Conservation (phyloP, 805 yeast genomes). For the Kodamaea fukazawae region DNA sequence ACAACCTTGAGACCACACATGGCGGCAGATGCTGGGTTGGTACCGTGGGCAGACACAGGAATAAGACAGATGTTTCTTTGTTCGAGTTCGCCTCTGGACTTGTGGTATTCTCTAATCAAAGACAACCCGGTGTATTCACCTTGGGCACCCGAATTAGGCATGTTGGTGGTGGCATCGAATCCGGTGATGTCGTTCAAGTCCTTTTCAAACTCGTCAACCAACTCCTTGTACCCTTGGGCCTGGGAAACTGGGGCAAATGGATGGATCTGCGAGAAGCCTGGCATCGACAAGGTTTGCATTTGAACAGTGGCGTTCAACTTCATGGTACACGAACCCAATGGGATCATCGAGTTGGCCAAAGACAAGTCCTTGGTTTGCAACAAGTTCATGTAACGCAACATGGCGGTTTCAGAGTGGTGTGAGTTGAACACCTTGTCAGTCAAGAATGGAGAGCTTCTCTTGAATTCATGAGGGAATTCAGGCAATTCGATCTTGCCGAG, state of each 20-base stretch:
- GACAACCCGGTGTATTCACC: conserved; percentile 96
- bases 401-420: conserved; percentile 92
- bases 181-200: conserved; percentile 94
- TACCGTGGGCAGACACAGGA: conserved; percentile 97
- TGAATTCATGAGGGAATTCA: conserved; percentile 44
- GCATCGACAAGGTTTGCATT: conserved; percentile 93
- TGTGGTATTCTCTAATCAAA: conserved; percentile 75
- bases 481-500: conserved; percentile 41
- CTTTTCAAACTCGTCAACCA: conserved; percentile 71
- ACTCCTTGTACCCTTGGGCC: conserved; percentile 79
- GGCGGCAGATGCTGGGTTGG: conserved; percentile 97
- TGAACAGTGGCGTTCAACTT: conserved; percentile 92
- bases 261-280: conserved; percentile 83
- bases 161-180: conserved; percentile 82
- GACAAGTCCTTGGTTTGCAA: conserved; percentile 87
- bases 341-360: conserved; percentile 94
- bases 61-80: conserved; percentile 85
- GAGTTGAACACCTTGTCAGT: conserved; percentile 76
- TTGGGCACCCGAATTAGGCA: conserved; percentile 98
- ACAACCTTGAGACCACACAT: conserved; percentile 96
- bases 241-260: conserved; percentile 92
- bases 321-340: conserved; percentile 98
- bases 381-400: conserved; percentile 84
- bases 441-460: conserved; percentile 60
- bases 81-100: conserved; percentile 60